Base-by-base conservation (phyloP, 768 basidiomycete genomes). In the Collybiopsis luxurians region DNA sequence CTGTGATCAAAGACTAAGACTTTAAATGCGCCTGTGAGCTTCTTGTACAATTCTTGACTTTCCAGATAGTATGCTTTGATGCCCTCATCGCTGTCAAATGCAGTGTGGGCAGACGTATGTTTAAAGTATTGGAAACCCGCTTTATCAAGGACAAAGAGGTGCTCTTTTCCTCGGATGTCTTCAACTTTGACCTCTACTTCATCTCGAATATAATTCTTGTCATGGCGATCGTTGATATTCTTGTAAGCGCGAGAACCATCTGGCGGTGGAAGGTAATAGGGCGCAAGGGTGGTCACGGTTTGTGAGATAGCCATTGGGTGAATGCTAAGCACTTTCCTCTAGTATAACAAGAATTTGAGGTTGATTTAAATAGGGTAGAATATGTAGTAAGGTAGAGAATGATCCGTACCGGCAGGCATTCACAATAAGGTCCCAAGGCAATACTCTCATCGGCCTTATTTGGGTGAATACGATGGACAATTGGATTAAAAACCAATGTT, bases 1-100 rank as follows among this genome's bases (percentile, higher is more conserved):
- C 75, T 78, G 49, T 76, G 73, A 53, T 78, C 77, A 57, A 79
- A 79, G 27, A 78, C 62, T 44, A 77, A 70, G 31, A 67, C 66
- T 17, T 63, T 66, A 47, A 59, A 70, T n/a, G 75, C 78, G 13
- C 73, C 74, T 1, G 74, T 75, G 34, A 69, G 42, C 38, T 67
- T 63, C 66, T 77, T 77, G 38, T 77, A 60, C 19, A 77, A 61
- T 53, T 71, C 71, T 26, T 60, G 44, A 47, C 69, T 71, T 62
- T 80, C 78, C 0, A 69, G 65, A 52, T 76, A 78, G 57, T 79
- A 79, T 28, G 52, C 50, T 51, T 70, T 58, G 52, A 79, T 72
- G 52, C 67, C 74, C 13, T 66, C 62, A 10, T 75, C 71, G 31
- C 73, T 63, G 2, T 58, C 43, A 61, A 79, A 80, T 28, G 59